Conservation (phyloP, 176 grass and related monocot species). For the Oryza longistaminata region DNA sequence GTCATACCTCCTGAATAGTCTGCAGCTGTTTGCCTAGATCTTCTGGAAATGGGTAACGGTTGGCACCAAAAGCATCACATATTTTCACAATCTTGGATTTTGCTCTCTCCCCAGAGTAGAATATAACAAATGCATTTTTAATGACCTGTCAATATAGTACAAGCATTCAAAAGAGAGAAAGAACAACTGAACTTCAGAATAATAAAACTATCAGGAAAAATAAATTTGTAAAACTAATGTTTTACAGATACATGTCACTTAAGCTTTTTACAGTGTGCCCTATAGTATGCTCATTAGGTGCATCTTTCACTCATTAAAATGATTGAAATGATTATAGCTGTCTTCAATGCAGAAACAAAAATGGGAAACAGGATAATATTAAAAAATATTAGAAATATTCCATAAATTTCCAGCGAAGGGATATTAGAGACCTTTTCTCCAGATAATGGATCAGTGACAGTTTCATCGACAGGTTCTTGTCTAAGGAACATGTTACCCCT, state of each 20-base stretch:
- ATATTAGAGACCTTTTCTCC: conserved; percentile 68
- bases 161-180: not conserved
- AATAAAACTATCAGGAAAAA: not conserved
- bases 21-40: conserved; percentile 75
- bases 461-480: conserved; percentile 80
- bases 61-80: conserved; percentile 95
- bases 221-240: not conserved
- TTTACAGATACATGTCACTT: not conserved
- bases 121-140: conserved; percentile 92
- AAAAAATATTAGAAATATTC: not conserved
- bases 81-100: conserved; percentile 95
- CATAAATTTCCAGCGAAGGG: not conserved
- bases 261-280: not conserved
- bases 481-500: conserved; percentile 88
- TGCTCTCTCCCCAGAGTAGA: conserved; percentile 95
- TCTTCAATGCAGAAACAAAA: not conserved
- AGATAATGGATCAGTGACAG: conserved; percentile 77
- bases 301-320: conserved; percentile 10
- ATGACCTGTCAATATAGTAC: conserved; percentile 45
- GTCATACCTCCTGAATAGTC: conserved; percentile 69
- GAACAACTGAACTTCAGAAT: not conserved
- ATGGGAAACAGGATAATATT: not conserved
- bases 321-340: not conserved
- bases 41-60: conserved; percentile 87
- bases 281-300: not conserved